These are phyloP conservation scores for Leccinum subrobustum DNA, from an alignment of 1,284 basidiomycete genomes.

Conservation along the genomic window DNA sequence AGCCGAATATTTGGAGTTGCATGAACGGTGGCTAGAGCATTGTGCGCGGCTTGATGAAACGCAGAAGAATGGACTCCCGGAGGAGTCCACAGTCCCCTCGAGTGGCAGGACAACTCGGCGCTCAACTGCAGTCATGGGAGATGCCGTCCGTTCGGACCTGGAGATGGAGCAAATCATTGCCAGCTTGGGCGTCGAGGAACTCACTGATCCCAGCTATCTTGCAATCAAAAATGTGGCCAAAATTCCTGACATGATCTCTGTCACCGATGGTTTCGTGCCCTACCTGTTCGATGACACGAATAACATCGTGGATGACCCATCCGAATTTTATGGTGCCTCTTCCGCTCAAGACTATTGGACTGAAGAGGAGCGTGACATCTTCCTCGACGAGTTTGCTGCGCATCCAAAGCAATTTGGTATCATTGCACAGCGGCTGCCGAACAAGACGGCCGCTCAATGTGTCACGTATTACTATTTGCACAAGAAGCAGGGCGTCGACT, in stretches of 20 bases:
- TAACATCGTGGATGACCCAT: constrained; percentile 76
- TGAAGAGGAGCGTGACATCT: constrained; percentile 78
- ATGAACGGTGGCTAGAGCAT: constrained; percentile 71
- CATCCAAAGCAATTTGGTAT: constrained; percentile 93
- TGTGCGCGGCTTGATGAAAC: constrained; percentile 62
- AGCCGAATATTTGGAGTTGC: constrained; percentile 66
- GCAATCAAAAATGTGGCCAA: constrained; percentile 86
- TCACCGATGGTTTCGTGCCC: constrained; percentile 59
- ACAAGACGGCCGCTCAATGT: constrained; percentile 89
- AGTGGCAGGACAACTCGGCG: constrained; percentile 69
- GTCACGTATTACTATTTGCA: constrained; percentile 94
- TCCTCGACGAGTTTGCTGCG: constrained; percentile 79
- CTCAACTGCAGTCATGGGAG: constrained; percentile 71
- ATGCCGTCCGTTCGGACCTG: constrained; percentile 91
- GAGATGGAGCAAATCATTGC: constrained; percentile 98
- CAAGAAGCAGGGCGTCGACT: constrained; percentile 87
- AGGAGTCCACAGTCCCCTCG: constrained; percentile 47
- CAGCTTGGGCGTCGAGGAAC: constrained; percentile 87
- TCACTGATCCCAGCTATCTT: constrained; percentile 87
- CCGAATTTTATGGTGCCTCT: constrained; percentile 72
- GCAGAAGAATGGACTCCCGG: constrained; percentile 30
- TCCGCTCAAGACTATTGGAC: constrained; percentile 85
- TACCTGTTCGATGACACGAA: constrained; percentile 84
- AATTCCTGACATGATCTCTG: constrained; percentile 90
- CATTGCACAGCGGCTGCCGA: constrained; percentile 78